Base-by-base conservation (phyloP, 768 basidiomycete genomes). In the Peribolospora baueri region DNA sequence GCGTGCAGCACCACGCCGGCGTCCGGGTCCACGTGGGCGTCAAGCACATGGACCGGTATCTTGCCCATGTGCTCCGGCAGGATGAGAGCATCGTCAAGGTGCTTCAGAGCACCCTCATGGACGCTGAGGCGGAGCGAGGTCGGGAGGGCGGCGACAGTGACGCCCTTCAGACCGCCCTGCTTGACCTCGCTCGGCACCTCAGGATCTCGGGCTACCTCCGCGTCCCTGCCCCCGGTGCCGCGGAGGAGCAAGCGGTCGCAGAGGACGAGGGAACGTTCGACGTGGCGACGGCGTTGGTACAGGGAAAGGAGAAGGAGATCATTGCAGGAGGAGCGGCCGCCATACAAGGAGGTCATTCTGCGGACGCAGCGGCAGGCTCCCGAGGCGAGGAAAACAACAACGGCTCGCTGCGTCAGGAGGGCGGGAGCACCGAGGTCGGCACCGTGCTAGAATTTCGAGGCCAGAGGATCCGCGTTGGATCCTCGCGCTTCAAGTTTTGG, bases 191-290 rank as follows among this genome's bases (percentile, higher is more conserved):
- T 68, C 74, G 4, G 72, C 72, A 13, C 69, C 42, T 51, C 14
- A 39, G 43, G 46, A 52, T 36, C 50, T 54, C 11, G 51, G 42
- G 43, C 54, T 85, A n/a, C 78, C 77, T 9, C 69, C 73, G 51
- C 73, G 78, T 54, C 68, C 45, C 51, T 37, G 60, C 60, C 54
- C 60, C 58, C 41, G 70, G 58, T 52, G 69, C 42, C 14, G 48
- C 55, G 7, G 60, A 25, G 3, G 59, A 54, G 3, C 52, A n/a
- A 0, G 54, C 46, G 2, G 58, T n/a, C 46, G 70, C 70, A 11
- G 84, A 84, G 57, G 84, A 86, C 55, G 86, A 87, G 58, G 87
- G 84, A 3, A 71, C 85, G 37, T 84, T 82, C 13, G 84, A 91
- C 65, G 85, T 90, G 56, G 87, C 87, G 5, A 84, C 88, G 6